Conservation (phyloP, 371 early-diverging fungal species). For the Rhizopus sp. region DNA sequence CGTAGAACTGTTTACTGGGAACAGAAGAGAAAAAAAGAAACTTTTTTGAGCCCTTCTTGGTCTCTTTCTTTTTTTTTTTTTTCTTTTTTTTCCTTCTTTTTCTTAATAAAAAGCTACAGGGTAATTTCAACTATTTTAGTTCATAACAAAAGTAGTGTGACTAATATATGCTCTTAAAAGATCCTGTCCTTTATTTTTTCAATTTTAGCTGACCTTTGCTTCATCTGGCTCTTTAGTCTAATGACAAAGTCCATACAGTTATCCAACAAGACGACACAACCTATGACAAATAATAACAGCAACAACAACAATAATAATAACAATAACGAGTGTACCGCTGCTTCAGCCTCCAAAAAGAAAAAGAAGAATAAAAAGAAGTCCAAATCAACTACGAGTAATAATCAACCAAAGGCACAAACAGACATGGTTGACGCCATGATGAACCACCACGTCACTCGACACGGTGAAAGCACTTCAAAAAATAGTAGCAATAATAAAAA, state of each 20-base stretch:
- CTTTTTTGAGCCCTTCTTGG: too few relatives aligned
- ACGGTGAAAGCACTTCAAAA: conserved; percentile 17
- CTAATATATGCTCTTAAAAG: conserved; percentile 3
- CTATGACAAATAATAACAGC: conserved; percentile 4
- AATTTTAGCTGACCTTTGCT: conserved; percentile 21
- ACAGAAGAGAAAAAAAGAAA: too few relatives aligned
- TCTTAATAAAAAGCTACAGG: background rate
- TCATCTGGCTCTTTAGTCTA: conserved; percentile 25
- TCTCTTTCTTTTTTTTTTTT: too few relatives aligned
- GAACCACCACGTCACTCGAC: conserved; percentile 29
- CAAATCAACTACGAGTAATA: conserved; percentile 5
- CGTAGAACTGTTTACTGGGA: too few relatives aligned
- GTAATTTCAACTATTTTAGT: background rate
- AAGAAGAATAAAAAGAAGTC: conserved; percentile 25
- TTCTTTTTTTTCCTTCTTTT: background rate
- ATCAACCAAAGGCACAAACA: conserved; percentile 18
- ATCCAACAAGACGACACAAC: conserved; percentile 5
- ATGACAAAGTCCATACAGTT: conserved; percentile 31
- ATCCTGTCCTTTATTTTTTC: conserved; percentile 21
- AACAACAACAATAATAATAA: conserved; percentile 1
- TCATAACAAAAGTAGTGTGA: background rate
- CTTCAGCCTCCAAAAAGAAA: conserved; percentile 20
- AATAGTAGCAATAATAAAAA: background rate
- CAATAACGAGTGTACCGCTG: conserved; percentile 17
- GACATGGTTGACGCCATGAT: conserved; percentile 32